phyloP scores from a whole-genome alignment of 192 early-diverging fungal species.

The Podochytrium sp. region DNA sequence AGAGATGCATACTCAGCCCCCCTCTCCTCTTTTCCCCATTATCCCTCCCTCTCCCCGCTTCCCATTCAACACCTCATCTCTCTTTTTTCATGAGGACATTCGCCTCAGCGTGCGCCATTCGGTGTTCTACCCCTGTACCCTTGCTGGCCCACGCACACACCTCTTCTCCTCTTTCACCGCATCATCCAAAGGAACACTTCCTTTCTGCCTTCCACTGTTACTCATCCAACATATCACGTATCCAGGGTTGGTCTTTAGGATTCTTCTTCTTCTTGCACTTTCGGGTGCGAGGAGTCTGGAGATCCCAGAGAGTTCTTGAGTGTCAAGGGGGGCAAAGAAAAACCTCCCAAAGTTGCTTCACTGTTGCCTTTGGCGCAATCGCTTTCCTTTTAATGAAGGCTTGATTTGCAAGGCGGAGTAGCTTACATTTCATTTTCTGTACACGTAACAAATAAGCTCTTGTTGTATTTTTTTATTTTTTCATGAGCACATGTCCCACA shows the following conservation, averaged over 20 bases:
- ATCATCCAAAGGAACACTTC: too few relatives aligned
- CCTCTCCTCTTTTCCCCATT: not conserved
- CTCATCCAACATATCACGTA: conserved; percentile 1
- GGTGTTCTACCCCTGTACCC: too few relatives aligned
- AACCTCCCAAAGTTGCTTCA: not conserved
- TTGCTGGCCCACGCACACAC: too few relatives aligned
- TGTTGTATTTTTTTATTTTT: not conserved
- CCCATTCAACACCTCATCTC: not conserved
- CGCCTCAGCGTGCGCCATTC: too few relatives aligned
- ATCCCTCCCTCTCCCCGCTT: not conserved
- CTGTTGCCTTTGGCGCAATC: conserved; percentile 19
- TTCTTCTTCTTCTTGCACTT: not conserved
- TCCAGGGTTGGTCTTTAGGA: conserved; percentile 4
- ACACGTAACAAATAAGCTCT: not conserved
- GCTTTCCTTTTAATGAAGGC: not conserved
- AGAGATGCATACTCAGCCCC: not conserved
- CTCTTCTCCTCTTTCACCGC: not conserved
- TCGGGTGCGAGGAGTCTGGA: not conserved
- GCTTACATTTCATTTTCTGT: not conserved
- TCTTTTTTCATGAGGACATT: too few relatives aligned
- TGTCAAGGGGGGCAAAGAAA: conserved; percentile 18
- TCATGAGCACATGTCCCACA: conserved; percentile 31
- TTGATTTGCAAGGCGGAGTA: conserved; percentile 3
- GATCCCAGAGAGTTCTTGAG: conserved; percentile 1
- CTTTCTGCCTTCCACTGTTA: conserved; percentile 5